A percentile compares a stretch with the other conserved stretches of the same genome.
Conservation (phyloP, 352 stramenopile species). For the Saprolegnia diclina region DNA sequence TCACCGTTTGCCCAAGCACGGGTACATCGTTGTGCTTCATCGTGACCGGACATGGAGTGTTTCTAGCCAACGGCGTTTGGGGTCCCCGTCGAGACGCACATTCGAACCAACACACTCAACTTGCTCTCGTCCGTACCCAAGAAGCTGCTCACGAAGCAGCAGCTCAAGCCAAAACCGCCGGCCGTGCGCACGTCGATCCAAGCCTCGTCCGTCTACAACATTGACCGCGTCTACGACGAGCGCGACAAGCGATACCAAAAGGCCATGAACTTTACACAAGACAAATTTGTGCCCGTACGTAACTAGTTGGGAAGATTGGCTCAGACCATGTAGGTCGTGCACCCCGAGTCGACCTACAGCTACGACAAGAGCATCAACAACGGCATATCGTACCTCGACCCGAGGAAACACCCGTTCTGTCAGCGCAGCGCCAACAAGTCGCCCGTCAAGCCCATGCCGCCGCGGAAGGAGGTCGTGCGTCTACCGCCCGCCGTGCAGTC, state of each 20-base stretch:
- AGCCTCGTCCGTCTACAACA: conserved; percentile 39
- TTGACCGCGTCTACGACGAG: conserved; percentile 37
- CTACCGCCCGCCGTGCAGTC: background rate
- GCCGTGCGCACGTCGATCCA: conserved; percentile 42
- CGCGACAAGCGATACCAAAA: conserved; percentile 67
- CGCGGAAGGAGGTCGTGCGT: background rate
- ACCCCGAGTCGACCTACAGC: background rate
- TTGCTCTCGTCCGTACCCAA: conserved; percentile 27
- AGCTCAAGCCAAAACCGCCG: conserved; percentile 35
- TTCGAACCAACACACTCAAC: conserved; percentile 40
- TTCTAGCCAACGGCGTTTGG: conserved; percentile 44
- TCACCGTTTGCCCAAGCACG: conserved; percentile 32
- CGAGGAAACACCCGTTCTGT: conserved; percentile 64
- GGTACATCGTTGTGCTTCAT: background rate
- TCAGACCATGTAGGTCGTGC: conserved; percentile 9
- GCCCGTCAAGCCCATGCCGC: conserved; percentile 1
- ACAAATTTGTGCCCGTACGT: conserved; percentile 22
- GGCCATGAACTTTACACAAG: conserved; percentile 19
- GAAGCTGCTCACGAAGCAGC: conserved; percentile 34
- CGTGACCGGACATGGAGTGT: conserved; percentile 28
- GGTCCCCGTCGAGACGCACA: conserved; percentile 55
- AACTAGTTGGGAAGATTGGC: background rate
- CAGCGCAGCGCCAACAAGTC: conserved; percentile 34
- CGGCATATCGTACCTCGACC: conserved; percentile 50
- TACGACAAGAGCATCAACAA: conserved; percentile 41